These are phyloP conservation scores for Grosmannia penicillata DNA, from an alignment of 2,329 filamentous ascomycete species.

Conservation along the genomic window DNA sequence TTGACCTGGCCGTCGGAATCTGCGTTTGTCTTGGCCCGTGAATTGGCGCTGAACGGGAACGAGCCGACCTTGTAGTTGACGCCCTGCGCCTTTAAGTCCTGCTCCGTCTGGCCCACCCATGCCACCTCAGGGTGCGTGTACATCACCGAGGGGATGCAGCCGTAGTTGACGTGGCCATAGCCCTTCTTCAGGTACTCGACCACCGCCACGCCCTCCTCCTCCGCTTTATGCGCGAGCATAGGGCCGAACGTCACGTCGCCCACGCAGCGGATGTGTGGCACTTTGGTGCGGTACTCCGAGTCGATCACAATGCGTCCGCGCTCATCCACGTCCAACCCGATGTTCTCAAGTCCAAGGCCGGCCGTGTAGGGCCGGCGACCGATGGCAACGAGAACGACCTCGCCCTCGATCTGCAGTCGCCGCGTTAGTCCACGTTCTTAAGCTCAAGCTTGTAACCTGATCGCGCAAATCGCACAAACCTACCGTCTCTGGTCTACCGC, in stretches of 20 bases:
- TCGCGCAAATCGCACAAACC: conserved; percentile 17
- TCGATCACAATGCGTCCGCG: conserved; percentile 92
- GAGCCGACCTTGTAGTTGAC: conserved; percentile 85
- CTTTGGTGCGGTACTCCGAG: conserved; percentile 96
- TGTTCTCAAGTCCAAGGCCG: conserved; percentile 84
- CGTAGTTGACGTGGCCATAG: conserved; percentile 97
- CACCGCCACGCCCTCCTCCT: conserved; percentile 91
- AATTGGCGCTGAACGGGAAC: conserved; percentile 98
- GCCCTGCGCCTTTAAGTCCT: conserved; percentile 79
- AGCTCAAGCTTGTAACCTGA: no score
- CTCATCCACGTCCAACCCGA: conserved; percentile 83
- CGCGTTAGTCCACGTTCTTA: background rate
- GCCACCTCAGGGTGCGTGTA: conserved; percentile 98
- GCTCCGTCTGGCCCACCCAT: conserved; percentile 96
- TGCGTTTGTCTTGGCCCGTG: conserved; percentile 94
- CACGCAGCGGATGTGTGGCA: conserved; percentile 91
- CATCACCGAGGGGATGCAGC: conserved; percentile 95
- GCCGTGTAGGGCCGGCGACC: conserved; percentile 89
- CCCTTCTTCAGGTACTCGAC: conserved; percentile 97
- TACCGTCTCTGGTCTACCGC: conserved; percentile 85
- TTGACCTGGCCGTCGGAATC: conserved; percentile 95
- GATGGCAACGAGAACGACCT: conserved; percentile 93
- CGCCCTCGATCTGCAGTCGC: conserved; percentile 59
- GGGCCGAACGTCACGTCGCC: conserved; percentile 94
- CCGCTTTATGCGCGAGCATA: conserved; percentile 98